These are phyloP conservation scores for Metahyphopichia silvanorum DNA, from an alignment of 805 yeast species.

Conservation along the genomic window DNA sequence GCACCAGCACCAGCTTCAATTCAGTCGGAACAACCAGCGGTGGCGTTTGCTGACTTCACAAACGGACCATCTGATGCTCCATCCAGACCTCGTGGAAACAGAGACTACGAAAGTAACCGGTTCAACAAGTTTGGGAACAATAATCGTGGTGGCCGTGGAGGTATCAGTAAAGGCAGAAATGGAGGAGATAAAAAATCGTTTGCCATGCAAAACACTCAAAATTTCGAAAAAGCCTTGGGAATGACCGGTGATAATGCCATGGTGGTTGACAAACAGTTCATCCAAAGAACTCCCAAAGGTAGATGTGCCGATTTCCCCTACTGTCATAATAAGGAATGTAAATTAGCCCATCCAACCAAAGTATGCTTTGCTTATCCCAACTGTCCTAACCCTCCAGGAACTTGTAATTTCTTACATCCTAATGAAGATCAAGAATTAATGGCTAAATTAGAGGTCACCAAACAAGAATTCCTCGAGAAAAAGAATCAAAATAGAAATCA, in stretches of 20 bases:
- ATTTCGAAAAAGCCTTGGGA: slow-evolving; percentile 40
- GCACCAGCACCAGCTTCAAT: slow-evolving; percentile 2
- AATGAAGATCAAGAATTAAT: slow-evolving; percentile 77
- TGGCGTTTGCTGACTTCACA: slow-evolving; percentile 2
- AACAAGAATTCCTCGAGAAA: slow-evolving; percentile 47
- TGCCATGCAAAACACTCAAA: slow-evolving; percentile 38
- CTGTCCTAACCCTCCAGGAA: slow-evolving; percentile 77
- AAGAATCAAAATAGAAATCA: slow-evolving; percentile 29
- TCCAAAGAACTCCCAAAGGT: slow-evolving; percentile 51
- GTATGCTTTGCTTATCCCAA: slow-evolving; percentile 71
- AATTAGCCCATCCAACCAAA: slow-evolving; percentile 76
- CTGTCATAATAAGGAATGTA: slow-evolving; percentile 67
- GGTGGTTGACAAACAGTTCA: slow-evolving; percentile 26
- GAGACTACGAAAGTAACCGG: background rate
- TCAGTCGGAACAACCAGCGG: slow-evolving; percentile 1
- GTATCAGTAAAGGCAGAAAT: slow-evolving; percentile 19
- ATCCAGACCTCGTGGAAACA: slow-evolving; percentile 1
- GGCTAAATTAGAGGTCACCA: slow-evolving; percentile 63
- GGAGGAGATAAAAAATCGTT: slow-evolving; percentile 19
- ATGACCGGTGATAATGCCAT: slow-evolving; percentile 24
- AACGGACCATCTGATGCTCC: slow-evolving; percentile 2
- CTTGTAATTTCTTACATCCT: slow-evolving; percentile 81
- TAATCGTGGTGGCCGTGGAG: slow-evolving; percentile 13
- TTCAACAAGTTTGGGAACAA: background rate
- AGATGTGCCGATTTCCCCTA: slow-evolving; percentile 73